phyloP scores from a whole-genome alignment of 2,329 filamentous ascomycete species.

The Aspergillus vadensis region DNA sequence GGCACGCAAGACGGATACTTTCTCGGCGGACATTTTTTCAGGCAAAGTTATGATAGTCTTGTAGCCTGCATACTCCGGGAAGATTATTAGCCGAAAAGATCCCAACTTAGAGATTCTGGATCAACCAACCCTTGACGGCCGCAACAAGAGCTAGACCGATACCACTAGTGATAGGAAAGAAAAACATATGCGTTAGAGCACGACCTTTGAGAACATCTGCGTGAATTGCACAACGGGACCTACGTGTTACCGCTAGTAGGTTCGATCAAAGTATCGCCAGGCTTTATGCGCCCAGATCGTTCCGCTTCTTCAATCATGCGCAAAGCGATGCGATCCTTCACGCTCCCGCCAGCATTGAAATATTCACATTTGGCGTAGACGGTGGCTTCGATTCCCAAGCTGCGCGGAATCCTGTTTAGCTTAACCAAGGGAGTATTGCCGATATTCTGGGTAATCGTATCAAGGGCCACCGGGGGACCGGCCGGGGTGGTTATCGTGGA shows the following conservation, averaged over 20 bases:
- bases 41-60: constrained; percentile 98
- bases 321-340: constrained; percentile 93
- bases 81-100: constrained; percentile 1
- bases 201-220: background rate
- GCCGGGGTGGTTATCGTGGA: constrained; percentile 52
- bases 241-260: constrained; percentile 94
- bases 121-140: constrained; percentile 71
- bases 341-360: constrained; percentile 90
- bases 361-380: constrained; percentile 91
- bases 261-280: constrained; percentile 95
- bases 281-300: constrained; percentile 87
- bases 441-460: constrained; percentile 81
- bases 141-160: constrained; percentile 93
- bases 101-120: background rate
- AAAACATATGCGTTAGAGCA: background rate
- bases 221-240: background rate
- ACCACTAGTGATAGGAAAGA: constrained; percentile 52
- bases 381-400: constrained; percentile 82
- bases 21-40: constrained; percentile 99
- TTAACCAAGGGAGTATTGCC: constrained; percentile 95
- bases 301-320: constrained; percentile 98
- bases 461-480: constrained; percentile 58
- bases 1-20: constrained; percentile 90
- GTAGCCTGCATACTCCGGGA: constrained; percentile 59
- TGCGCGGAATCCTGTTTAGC: constrained; percentile 89